Evolutionary conservation across 345 rosid species (phyloP).

Genomic region (Populus deltoides): DNA sequence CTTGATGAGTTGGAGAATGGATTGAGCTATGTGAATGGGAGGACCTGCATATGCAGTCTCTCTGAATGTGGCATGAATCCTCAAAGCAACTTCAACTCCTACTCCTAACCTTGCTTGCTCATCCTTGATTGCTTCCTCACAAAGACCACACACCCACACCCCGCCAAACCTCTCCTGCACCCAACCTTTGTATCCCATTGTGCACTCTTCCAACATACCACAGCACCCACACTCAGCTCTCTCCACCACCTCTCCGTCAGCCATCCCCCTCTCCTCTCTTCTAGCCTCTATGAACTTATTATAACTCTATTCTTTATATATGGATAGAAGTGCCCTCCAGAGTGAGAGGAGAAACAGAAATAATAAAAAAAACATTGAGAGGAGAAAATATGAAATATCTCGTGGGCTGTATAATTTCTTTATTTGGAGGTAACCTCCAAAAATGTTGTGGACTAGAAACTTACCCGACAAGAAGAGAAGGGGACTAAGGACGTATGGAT

Average conservation of each 20-base stretch:
- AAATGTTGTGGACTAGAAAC: too few relatives aligned
- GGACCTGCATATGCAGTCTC: neutral
- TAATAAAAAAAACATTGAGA: too few relatives aligned
- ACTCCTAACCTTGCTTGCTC: neutral
- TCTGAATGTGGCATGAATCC: neutral
- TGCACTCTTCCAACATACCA: neutral
- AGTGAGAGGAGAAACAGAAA: too few relatives aligned
- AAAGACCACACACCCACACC: neutral
- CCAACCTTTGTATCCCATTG: neutral
- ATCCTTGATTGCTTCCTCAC: neutral
- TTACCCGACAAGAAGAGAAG: too few relatives aligned
- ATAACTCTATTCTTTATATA: neutral
- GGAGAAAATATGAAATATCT: too few relatives aligned
- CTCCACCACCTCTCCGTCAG: neutral
- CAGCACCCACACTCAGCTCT: neutral
- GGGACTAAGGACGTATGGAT: too few relatives aligned
- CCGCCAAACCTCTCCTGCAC: neutral
- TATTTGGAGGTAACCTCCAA: too few relatives aligned
- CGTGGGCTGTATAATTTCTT: neutral
- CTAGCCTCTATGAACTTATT: neutral
- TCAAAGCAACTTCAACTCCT: neutral
- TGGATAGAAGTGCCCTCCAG: neutral
- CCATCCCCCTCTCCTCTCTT: neutral
- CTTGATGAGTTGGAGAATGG: neutral
- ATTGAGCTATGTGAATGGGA: neutral